Base-by-base conservation (phyloP, 495 filamentous ascomycete genomes). In the Podospora didyma region DNA sequence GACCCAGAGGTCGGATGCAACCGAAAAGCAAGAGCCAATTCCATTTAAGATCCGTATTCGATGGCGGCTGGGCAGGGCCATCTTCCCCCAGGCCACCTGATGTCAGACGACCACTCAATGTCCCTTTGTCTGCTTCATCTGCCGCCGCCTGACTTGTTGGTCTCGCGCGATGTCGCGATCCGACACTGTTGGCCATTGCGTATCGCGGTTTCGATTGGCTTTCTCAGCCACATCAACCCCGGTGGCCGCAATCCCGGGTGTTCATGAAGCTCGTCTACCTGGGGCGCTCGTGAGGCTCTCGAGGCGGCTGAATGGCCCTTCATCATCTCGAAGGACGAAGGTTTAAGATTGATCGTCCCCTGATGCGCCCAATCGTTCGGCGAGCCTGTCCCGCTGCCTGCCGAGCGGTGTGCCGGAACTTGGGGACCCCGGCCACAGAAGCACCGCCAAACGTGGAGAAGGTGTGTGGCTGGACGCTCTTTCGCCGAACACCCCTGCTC, bases 291-390 rank as follows among this genome's bases (percentile, higher is more conserved):
- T 53, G 21, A 26, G 51, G 51, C 44, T 47, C 14, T 37, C 26
- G n/a, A 11, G 52, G 52, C 52, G 52, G 52, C 26, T 54, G 42
- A 54, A 47, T 54, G 42, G 52, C 42, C 37, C 10, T 16, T 54
- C 42, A 39, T 54, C 10, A 21, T 47, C 24, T 26, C n/a, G 26
- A 35, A 5, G 24, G n/a, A 28, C 52, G 47, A 22, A 14, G 17
- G 24, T n/a, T 20, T 47, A 28, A 54, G 52, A 54, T 54, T 54
- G 52, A 54, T 54, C 44, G 41, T 23, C 52, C 26, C 24, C 16
- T 54, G 52, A 54, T 20, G 42, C 42, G 45, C 24, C 49, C 52
- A 54, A 54, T 54, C 41, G 21, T 11, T 31, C 22, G 7, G 5
- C 44, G 39, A 54, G 22, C 17, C 9, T n/a, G 31, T 0, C 2